phyloP scores from a whole-genome alignment of 768 basidiomycete species.

The Clathrus columnatus region DNA sequence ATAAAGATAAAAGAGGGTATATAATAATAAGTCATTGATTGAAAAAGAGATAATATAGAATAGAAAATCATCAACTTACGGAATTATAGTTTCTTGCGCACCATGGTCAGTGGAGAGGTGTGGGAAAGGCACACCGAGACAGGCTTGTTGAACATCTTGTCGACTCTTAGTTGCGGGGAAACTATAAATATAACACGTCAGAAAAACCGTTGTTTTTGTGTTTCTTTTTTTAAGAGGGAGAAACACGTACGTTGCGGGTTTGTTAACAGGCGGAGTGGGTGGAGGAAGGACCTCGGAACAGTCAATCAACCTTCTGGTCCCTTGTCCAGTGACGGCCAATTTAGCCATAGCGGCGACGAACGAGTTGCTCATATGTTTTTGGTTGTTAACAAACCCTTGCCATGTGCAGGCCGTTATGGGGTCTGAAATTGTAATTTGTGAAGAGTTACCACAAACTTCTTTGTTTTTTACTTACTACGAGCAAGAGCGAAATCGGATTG shows the following conservation, averaged over 20 bases:
- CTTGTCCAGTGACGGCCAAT: constrained; percentile 23
- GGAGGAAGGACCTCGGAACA: constrained; percentile 19
- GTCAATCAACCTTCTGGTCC: constrained; percentile 12
- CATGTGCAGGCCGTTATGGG: constrained; percentile 21
- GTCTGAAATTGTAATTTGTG: not conserved
- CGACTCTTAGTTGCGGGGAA: constrained; percentile 19
- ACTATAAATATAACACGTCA: not conserved
- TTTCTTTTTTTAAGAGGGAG: not conserved
- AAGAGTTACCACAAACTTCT: not conserved
- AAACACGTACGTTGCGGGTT: constrained; percentile 1
- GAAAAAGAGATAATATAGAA: not conserved
- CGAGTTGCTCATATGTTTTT: constrained; percentile 18
- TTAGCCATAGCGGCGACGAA: constrained; percentile 24
- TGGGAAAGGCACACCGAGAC: constrained; percentile 28
- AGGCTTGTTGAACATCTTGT: constrained; percentile 20
- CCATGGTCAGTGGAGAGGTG: constrained; percentile 25
- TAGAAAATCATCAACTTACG: not conserved
- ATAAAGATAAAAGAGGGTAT: too few relatives aligned
- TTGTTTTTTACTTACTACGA: constrained; percentile 20
- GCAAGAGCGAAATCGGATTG: constrained; percentile 33
- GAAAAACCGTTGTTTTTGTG: too few relatives aligned
- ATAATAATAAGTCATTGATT: too few relatives aligned
- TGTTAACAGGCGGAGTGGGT: constrained; percentile 16
- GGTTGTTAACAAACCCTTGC: constrained; percentile 23
- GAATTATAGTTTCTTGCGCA: constrained; percentile 14